These are phyloP conservation scores for Aspergillus sp. DNA, from an alignment of 2,329 filamentous ascomycete genomes.

Conservation along the genomic window DNA sequence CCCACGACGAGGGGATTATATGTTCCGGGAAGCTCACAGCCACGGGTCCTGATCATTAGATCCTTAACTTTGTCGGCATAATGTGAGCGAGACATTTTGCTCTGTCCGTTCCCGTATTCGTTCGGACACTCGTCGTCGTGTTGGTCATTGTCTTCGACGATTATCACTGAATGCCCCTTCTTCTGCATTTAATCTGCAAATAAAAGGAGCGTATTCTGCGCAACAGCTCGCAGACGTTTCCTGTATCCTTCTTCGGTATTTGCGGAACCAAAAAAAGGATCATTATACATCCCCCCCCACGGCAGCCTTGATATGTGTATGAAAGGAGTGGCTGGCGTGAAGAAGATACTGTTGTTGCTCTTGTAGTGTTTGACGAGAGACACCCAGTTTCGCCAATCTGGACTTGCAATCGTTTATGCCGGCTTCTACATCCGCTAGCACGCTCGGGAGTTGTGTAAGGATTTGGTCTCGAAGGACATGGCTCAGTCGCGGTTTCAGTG, in stretches of 20 bases:
- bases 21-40: slow-evolving; percentile 50
- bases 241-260: slow-evolving; percentile 14
- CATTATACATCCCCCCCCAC: slow-evolving; percentile 25
- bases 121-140: too few relatives aligned
- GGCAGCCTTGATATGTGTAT: slow-evolving; percentile 24
- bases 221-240: slow-evolving; percentile 23
- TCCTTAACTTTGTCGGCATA: slow-evolving; percentile 34
- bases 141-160: too few relatives aligned
- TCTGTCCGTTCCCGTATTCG: slow-evolving; percentile 5
- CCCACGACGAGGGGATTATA: slow-evolving; percentile 52
- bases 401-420: slow-evolving; percentile 25
- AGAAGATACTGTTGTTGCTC: slow-evolving; percentile 20
- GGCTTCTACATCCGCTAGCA: slow-evolving; percentile 30
- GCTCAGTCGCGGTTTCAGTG: slow-evolving; percentile 23
- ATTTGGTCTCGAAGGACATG: slow-evolving; percentile 26
- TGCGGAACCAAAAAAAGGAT: slow-evolving; percentile 21
- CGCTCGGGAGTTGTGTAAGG: slow-evolving; percentile 20
- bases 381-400: slow-evolving; percentile 17
- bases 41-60: slow-evolving; percentile 37
- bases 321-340: slow-evolving; percentile 31
- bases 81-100: slow-evolving; percentile 18
- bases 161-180: too few relatives aligned
- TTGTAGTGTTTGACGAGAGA: slow-evolving; percentile 13
- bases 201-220: slow-evolving; percentile 15
- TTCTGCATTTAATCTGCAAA: slow-evolving; percentile 16